Conservation (phyloP, 2,329 filamentous ascomycete species). For the Colletotrichum lentis region DNA sequence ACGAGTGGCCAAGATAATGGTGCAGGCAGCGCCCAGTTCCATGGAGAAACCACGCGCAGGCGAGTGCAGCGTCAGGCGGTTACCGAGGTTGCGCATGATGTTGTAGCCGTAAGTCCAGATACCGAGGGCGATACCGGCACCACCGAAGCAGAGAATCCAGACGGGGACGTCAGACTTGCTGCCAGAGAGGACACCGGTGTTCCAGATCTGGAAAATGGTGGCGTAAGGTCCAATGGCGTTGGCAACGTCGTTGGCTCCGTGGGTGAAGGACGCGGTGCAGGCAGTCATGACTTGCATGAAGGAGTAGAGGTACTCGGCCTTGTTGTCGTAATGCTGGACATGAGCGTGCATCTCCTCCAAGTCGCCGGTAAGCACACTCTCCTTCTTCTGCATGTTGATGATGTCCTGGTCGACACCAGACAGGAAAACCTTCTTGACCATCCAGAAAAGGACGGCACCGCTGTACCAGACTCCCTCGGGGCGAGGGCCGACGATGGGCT, state of each 20-base stretch:
- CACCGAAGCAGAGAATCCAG: slow-evolving; percentile 62
- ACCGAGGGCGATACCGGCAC: slow-evolving; percentile 51
- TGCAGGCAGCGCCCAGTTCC: slow-evolving; percentile 61
- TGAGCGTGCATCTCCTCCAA: slow-evolving; percentile 64
- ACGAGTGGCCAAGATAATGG: slow-evolving; percentile 70
- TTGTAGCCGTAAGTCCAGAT: slow-evolving; percentile 63
- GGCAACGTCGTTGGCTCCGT: slow-evolving; percentile 73
- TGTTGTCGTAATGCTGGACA: slow-evolving; percentile 68
- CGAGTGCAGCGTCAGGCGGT: slow-evolving; percentile 65
- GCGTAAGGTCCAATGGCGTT: slow-evolving; percentile 71
- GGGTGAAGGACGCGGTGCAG: slow-evolving; percentile 69
- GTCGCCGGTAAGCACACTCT: slow-evolving; percentile 59
- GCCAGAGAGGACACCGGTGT: slow-evolving; percentile 52
- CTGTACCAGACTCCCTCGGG: slow-evolving; percentile 52
- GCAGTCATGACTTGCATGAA: slow-evolving; percentile 69
- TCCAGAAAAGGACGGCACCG: slow-evolving; percentile 51
- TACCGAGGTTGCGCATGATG: slow-evolving; percentile 67
- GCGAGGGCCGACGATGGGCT: slow-evolving; percentile 45
- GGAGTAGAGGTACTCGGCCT: slow-evolving; percentile 67
- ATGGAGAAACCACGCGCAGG: slow-evolving; percentile 63
- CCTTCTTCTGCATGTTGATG: slow-evolving; percentile 43
- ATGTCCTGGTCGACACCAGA: slow-evolving; percentile 52
- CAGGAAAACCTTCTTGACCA: slow-evolving; percentile 52
- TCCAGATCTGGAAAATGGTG: slow-evolving; percentile 69
- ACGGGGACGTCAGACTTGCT: slow-evolving; percentile 61